These are phyloP conservation scores for Aspergillus jensenii DNA, from an alignment of 2,329 filamentous ascomycete species.

Conservation along the genomic window DNA sequence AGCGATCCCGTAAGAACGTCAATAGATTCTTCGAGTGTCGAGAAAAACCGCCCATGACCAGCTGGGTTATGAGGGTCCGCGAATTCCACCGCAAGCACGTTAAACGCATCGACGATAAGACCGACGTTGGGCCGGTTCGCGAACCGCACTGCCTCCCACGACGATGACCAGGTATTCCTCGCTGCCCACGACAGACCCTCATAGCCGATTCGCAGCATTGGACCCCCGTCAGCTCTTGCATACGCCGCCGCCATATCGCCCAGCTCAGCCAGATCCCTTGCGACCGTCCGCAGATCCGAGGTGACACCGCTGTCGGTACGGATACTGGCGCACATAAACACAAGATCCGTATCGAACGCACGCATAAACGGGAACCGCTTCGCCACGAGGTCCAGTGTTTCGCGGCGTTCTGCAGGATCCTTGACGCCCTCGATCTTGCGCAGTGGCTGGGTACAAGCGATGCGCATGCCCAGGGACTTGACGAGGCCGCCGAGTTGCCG, in stretches of 20 bases:
- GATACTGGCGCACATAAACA: slow-evolving; percentile 37
- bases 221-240: slow-evolving; percentile 27
- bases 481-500: slow-evolving; percentile 29
- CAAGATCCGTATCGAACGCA: slow-evolving; percentile 35
- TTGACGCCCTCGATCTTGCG: slow-evolving; percentile 33
- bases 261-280: slow-evolving; percentile 31
- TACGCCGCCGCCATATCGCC: slow-evolving; percentile 32
- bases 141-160: slow-evolving; percentile 34
- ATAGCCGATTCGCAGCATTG: slow-evolving; percentile 32
- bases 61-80: slow-evolving; percentile 31
- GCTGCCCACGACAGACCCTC: slow-evolving; percentile 34
- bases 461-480: slow-evolving; percentile 31
- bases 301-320: slow-evolving; percentile 31
- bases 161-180: slow-evolving; percentile 34
- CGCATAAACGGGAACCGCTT: slow-evolving; percentile 38
- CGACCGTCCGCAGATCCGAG: slow-evolving; percentile 30
- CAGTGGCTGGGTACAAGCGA: slow-evolving; percentile 34
- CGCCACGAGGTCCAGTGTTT: slow-evolving; percentile 26
- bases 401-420: slow-evolving; percentile 26
- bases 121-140: slow-evolving; percentile 34
- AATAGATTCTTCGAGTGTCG: slow-evolving; percentile 26
- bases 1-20: slow-evolving; percentile 26
- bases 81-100: slow-evolving; percentile 34
- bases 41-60: slow-evolving; percentile 30
- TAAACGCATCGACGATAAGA: slow-evolving; percentile 34